Conservation (phyloP, 2,329 filamentous ascomycete species). For the Ophiostoma pallidulum region DNA sequence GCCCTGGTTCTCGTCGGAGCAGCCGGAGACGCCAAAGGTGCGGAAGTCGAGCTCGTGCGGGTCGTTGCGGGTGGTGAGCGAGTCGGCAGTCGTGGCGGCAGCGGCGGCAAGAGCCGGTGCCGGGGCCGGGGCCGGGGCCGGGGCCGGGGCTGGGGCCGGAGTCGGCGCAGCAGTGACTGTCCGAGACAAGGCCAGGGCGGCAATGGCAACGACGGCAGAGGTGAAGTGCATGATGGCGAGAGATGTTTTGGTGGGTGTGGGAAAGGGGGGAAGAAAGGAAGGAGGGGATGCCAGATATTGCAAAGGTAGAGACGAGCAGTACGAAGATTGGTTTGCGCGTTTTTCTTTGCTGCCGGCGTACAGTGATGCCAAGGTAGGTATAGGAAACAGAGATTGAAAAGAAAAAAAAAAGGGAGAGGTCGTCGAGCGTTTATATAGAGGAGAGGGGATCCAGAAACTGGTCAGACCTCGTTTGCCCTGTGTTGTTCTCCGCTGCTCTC, state of each 20-base stretch:
- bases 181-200: constrained; percentile 1
- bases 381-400: too few species aligned
- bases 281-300: too few species aligned
- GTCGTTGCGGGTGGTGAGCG: constrained; percentile 4
- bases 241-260: too few species aligned
- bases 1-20: constrained; percentile 16
- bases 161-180: not conserved
- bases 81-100: not conserved
- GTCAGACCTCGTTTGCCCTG: too few species aligned
- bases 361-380: too few species aligned
- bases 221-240: constrained; percentile 11
- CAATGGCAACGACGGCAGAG: not conserved
- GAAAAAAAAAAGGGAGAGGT: too few species aligned
- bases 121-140: not conserved
- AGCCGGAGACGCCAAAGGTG: constrained; percentile 15
- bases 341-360: too few species aligned
- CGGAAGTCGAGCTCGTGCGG: constrained; percentile 16
- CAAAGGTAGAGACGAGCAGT: too few species aligned
- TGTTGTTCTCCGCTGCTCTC: not conserved
- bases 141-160: not conserved
- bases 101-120: not conserved
- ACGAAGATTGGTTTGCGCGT: too few species aligned
- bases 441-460: too few species aligned
- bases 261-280: too few species aligned
- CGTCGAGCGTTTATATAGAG: too few species aligned